Percentiles rank a stretch among this genome's conserved stretches.
phyloP scores from a whole-genome alignment of 2,329 filamentous ascomycete genomes.

The Aschersonia sp. region DNA sequence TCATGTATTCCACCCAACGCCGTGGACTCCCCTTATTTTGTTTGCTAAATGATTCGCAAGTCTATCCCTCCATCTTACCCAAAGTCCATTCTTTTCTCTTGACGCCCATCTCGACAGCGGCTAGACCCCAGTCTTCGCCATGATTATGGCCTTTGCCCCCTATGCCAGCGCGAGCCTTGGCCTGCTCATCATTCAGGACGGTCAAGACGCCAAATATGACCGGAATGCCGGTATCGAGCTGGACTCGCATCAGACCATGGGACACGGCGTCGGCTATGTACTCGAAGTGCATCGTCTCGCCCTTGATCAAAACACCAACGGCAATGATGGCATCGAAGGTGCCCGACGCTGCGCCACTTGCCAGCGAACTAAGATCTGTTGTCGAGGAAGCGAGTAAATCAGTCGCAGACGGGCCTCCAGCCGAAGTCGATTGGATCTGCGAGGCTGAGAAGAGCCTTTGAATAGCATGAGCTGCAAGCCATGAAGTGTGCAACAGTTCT shows the following conservation, averaged over 20 bases:
- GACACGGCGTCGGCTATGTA: conserved; percentile 90
- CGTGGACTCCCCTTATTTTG: not conserved
- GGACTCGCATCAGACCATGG: conserved; percentile 87
- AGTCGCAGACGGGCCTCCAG: conserved; percentile 50
- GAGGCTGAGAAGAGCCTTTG: conserved; percentile 69
- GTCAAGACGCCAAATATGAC: conserved; percentile 90
- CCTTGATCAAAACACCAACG: conserved; percentile 94
- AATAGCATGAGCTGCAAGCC: not conserved
- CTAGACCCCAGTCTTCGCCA: conserved; percentile 89
- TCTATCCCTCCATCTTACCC: conserved; percentile 40
- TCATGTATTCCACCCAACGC: too few relatives aligned
- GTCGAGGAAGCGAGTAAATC: conserved; percentile 61
- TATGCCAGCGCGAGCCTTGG: conserved; percentile 68
- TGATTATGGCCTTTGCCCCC: conserved; percentile 65
- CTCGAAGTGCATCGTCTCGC: conserved; percentile 98
- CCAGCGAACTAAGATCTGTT: conserved; percentile 46
- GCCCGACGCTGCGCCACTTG: conserved; percentile 27
- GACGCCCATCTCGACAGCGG: conserved; percentile 83
- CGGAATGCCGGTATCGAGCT: conserved; percentile 76
- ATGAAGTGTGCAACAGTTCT: not conserved
- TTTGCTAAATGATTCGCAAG: not conserved
- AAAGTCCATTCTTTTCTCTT: conserved; percentile 77
- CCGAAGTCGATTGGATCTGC: conserved; percentile 62
- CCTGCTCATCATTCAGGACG: conserved; percentile 78
- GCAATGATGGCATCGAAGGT: conserved; percentile 92